These are phyloP conservation scores for Pleurotus giganteus DNA, from an alignment of 768 basidiomycete species.

Conservation along the genomic window DNA sequence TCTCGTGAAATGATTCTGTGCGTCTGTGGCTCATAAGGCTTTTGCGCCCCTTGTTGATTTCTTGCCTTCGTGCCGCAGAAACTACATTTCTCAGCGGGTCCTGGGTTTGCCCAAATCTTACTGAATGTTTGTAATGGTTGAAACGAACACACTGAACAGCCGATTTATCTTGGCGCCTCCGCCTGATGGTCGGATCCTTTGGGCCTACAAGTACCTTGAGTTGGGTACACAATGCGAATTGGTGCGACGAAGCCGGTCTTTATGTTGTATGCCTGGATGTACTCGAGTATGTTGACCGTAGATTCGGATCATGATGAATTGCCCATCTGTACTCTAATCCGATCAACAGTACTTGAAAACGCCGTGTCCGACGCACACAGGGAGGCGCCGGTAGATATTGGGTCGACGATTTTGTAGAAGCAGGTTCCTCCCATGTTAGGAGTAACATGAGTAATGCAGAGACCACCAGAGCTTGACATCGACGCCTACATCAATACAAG, in stretches of 20 bases:
- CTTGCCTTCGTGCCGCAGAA: background rate
- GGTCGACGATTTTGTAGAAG: background rate
- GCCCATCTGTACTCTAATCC: background rate
- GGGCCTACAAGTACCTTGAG: background rate
- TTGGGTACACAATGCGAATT: too few relatives aligned
- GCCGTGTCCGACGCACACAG: too few relatives aligned
- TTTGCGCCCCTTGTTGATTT: background rate
- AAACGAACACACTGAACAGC: background rate
- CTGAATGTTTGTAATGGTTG: background rate
- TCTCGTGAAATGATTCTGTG: slow-evolving; percentile 19
- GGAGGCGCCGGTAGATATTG: too few relatives aligned
- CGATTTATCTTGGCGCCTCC: background rate
- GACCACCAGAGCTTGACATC: too few relatives aligned
- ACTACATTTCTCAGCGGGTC: slow-evolving; percentile 5
- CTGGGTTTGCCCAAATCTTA: slow-evolving; percentile 9
- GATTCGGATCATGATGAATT: background rate
- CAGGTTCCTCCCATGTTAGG: background rate
- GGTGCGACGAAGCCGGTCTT: too few relatives aligned
- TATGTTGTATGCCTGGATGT: background rate
- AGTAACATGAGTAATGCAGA: too few relatives aligned
- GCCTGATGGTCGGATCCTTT: background rate
- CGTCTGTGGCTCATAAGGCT: background rate
- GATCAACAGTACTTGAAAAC: background rate
- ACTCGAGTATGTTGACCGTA: background rate
- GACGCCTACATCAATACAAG: slow-evolving; percentile 44